Conservation (phyloP, 1,284 basidiomycete species). For the Microbotryum lychnidis-dioicae region DNA sequence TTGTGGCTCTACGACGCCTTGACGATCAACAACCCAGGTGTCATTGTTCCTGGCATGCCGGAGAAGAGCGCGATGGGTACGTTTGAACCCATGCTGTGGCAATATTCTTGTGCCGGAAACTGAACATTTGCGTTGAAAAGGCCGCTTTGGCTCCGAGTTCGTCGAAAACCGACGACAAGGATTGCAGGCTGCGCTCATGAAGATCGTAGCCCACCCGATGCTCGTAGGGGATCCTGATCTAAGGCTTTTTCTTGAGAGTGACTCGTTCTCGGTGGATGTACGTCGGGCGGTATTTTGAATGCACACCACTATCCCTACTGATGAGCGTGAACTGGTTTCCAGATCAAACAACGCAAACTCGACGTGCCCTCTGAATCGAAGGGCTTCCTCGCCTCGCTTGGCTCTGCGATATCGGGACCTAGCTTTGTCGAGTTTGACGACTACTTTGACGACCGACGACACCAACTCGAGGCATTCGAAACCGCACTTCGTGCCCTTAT, state of each 20-base stretch:
- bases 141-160: slow-evolving; percentile 42
- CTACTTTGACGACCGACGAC: slow-evolving; percentile 88
- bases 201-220: slow-evolving; percentile 42
- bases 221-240: slow-evolving; percentile 44
- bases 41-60: slow-evolving; percentile 91
- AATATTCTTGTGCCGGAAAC: not conserved
- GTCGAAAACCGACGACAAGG: slow-evolving; percentile 42
- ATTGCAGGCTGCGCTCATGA: slow-evolving; percentile 41
- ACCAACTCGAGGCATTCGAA: slow-evolving; percentile 82
- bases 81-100: not conserved
- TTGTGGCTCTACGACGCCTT: slow-evolving; percentile 92
- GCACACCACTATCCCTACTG: not conserved
- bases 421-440: slow-evolving; percentile 90
- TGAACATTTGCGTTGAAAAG: slow-evolving; percentile 14
- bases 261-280: slow-evolving; percentile 41
- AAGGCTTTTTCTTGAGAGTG: slow-evolving; percentile 42
- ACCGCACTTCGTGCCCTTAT: slow-evolving; percentile 75
- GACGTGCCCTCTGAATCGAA: slow-evolving; percentile 25
- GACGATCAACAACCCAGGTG: slow-evolving; percentile 85
- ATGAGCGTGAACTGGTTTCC: not conserved
- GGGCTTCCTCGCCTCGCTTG: slow-evolving; percentile 43
- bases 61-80: slow-evolving; percentile 81
- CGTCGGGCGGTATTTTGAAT: not conserved
- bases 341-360: slow-evolving; percentile 75
- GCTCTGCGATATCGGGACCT: slow-evolving; percentile 66